Percentiles rank a stretch among this genome's conserved stretches.
These are phyloP conservation scores for Salix caprea DNA, from an alignment of 345 rosid species.

Conservation along the genomic window DNA sequence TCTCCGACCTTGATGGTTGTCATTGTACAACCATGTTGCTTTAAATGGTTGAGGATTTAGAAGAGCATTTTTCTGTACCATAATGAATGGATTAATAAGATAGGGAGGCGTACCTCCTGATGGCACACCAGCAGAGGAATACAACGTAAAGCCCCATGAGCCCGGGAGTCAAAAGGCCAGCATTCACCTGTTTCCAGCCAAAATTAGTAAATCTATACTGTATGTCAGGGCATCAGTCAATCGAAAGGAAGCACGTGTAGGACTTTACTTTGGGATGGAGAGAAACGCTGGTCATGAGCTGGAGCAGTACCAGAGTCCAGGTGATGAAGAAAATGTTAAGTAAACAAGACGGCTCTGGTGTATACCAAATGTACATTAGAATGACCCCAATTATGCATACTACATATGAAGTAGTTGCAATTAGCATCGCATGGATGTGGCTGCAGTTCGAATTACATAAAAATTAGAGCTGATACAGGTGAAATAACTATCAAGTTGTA, in stretches of 20 bases:
- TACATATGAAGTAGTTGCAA: slow-evolving; percentile 65
- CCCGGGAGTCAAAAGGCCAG: slow-evolving; percentile 79
- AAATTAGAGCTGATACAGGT: background rate
- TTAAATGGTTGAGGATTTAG: too few species aligned
- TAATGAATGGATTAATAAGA: background rate
- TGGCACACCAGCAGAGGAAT: slow-evolving; percentile 95
- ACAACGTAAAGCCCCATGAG: slow-evolving; percentile 95
- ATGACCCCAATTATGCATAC: slow-evolving; percentile 73
- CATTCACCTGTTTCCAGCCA: slow-evolving; percentile 52
- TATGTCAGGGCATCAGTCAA: background rate
- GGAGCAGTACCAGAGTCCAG: slow-evolving; percentile 87
- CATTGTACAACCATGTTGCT: too few species aligned
- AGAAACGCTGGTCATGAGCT: slow-evolving; percentile 88
- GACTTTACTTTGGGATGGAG: slow-evolving; percentile 72
- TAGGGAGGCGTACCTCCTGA: slow-evolving; percentile 55
- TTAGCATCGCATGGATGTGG: slow-evolving; percentile 65
- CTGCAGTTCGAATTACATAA: slow-evolving; percentile 34
- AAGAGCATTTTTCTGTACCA: too few species aligned
- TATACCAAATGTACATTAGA: slow-evolving; percentile 93
- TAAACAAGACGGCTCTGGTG: slow-evolving; percentile 76
- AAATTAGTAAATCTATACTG: background rate
- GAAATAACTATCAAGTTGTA: background rate
- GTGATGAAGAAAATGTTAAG: slow-evolving; percentile 91
- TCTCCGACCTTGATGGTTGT: too few species aligned
- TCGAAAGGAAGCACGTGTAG: background rate